Evolutionary conservation across 2,329 filamentous ascomycete species (phyloP).

Genomic region (Geosmithia morbida): DNA sequence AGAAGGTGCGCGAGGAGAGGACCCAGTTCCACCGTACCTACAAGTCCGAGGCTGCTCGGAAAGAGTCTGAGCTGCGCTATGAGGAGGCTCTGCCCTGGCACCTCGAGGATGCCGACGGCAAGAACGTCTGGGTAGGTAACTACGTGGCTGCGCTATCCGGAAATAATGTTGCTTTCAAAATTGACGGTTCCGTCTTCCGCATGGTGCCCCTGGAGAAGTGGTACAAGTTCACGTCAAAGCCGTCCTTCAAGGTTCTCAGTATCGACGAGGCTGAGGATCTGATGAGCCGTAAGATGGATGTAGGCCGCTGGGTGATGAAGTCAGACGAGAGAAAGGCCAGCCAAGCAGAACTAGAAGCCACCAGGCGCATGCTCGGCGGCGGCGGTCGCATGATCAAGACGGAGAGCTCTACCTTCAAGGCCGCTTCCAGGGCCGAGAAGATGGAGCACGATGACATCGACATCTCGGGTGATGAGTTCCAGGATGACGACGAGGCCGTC

Average conservation of each 20-base stretch:
- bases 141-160: constrained; percentile 84
- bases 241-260: constrained; percentile 61
- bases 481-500: constrained; percentile 73
- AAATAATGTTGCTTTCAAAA: constrained; percentile 66
- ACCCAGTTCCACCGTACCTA: constrained; percentile 78
- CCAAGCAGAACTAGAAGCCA: constrained; percentile 46
- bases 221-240: constrained; percentile 77
- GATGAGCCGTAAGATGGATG: constrained; percentile 65
- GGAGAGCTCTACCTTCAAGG: constrained; percentile 51
- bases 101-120: constrained; percentile 89
- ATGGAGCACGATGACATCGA: constrained; percentile 59
- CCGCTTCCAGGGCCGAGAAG: constrained; percentile 45
- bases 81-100: constrained; percentile 96
- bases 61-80: constrained; percentile 59
- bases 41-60: constrained; percentile 65
- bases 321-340: constrained; percentile 43
- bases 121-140: constrained; percentile 83
- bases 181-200: constrained; percentile 55
- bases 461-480: constrained; percentile 60
- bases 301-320: constrained; percentile 69
- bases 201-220: constrained; percentile 92
- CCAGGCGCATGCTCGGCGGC: constrained; percentile 33
- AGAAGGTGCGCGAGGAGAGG: constrained; percentile 69
- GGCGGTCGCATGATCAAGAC: constrained; percentile 47
- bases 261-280: constrained; percentile 76